Percentiles rank a stretch among this genome's conserved stretches.
These are phyloP conservation scores for Leishmania tropica DNA, from an alignment of 208 protist species.

Conservation along the genomic window DNA sequence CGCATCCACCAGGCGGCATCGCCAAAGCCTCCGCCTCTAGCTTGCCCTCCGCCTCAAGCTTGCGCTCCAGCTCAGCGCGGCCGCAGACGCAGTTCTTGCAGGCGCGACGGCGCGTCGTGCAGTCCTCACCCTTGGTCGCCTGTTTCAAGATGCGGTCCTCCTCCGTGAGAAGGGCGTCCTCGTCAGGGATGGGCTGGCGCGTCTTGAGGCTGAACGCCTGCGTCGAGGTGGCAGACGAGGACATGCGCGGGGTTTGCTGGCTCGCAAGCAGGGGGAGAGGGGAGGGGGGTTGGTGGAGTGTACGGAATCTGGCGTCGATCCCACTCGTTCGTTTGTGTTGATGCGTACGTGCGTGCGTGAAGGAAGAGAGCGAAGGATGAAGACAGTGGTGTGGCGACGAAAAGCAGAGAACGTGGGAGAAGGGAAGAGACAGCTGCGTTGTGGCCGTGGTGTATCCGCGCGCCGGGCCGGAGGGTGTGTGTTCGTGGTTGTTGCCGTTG, in stretches of 20 bases:
- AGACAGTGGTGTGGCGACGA: neutral
- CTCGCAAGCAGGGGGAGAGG: neutral
- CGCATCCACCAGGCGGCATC: constrained; percentile 81
- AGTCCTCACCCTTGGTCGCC: constrained; percentile 68
- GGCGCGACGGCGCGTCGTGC: constrained; percentile 77
- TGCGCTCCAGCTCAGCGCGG: constrained; percentile 71
- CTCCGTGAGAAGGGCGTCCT: constrained; percentile 76
- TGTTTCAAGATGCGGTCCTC: constrained; percentile 71
- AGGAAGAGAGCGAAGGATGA: constrained; percentile 10
- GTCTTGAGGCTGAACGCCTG: constrained; percentile 84
- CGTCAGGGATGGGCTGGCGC: constrained; percentile 72
- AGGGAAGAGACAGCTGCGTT: neutral
- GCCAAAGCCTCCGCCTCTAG: constrained; percentile 33
- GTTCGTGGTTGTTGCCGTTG: neutral
- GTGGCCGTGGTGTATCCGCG: neutral
- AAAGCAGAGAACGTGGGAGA: neutral
- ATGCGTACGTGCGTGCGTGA: constrained; percentile 6
- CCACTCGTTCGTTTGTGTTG: neutral
- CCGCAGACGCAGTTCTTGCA: constrained; percentile 92
- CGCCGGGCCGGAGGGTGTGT: neutral
- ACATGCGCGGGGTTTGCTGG: neutral
- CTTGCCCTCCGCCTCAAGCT: constrained; percentile 52
- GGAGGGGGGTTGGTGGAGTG: neutral
- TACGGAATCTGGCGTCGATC: neutral
- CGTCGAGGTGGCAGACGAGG: constrained; percentile 27